A percentile compares a stretch with the other conserved stretches of the same genome.
Evolutionary conservation across 495 filamentous ascomycete species (phyloP).

Genomic region (Sordaria brevicollis): DNA sequence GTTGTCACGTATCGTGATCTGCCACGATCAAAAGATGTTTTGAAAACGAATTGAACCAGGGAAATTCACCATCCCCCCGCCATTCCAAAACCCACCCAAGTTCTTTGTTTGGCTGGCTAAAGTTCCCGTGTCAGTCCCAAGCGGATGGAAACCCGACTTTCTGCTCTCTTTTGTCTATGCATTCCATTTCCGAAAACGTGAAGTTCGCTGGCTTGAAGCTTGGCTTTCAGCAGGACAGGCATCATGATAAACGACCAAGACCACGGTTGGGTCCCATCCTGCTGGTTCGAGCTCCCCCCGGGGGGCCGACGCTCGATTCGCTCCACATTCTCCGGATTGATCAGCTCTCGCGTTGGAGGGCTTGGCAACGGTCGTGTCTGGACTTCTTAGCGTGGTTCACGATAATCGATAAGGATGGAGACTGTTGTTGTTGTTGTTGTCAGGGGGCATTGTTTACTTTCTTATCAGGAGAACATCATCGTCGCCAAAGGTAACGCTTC

Average conservation of each 20-base stretch:
- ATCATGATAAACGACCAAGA: background rate
- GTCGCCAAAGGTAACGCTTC: background rate
- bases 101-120: background rate
- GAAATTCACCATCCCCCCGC: background rate
- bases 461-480: background rate
- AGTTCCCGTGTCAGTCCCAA: background rate
- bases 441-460: background rate
- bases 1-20: background rate
- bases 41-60: background rate
- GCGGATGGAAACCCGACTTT: background rate
- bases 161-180: background rate
- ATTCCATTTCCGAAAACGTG: background rate
- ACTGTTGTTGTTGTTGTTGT: background rate
- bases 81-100: background rate
- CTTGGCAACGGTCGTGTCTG: background rate
- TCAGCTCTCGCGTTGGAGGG: background rate
- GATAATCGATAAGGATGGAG: background rate
- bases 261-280: background rate
- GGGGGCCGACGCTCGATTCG: background rate
- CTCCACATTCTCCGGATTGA: background rate
- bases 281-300: background rate
- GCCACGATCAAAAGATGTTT: background rate
- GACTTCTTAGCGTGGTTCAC: background rate
- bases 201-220: background rate
- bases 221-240: background rate